Evolutionary conservation across 768 basidiomycete species (phyloP).

Genomic region (Gelatoporia subvermispora): DNA sequence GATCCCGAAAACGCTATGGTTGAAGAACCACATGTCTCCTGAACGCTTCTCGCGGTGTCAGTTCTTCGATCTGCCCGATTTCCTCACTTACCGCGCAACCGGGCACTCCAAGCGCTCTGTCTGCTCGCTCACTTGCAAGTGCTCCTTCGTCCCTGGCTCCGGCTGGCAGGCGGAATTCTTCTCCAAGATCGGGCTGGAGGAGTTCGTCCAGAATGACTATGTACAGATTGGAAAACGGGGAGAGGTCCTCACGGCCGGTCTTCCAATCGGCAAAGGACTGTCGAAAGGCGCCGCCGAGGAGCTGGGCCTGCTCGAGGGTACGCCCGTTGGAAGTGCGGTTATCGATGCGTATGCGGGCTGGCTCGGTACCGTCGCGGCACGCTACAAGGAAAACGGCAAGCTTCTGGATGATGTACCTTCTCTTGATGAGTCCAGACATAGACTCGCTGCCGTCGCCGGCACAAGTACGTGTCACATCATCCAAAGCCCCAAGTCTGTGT

Average conservation of each 20-base stretch:
- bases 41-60: slow-evolving; percentile 69
- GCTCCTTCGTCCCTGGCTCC: slow-evolving; percentile 76
- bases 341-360: slow-evolving; percentile 99
- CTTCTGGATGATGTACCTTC: slow-evolving; percentile 50
- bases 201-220: slow-evolving; percentile 66
- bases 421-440: slow-evolving; percentile 71
- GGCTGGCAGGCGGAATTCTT: slow-evolving; percentile 95
- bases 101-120: slow-evolving; percentile 64
- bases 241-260: slow-evolving; percentile 72
- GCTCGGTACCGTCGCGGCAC: slow-evolving; percentile 91
- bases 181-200: slow-evolving; percentile 71
- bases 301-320: slow-evolving; percentile 80
- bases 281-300: slow-evolving; percentile 76
- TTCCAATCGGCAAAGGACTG: slow-evolving; percentile 83
- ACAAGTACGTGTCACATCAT: slow-evolving; percentile 91
- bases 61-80: slow-evolving; percentile 93
- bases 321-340: slow-evolving; percentile 88
- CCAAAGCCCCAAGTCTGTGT: slow-evolving; percentile 75
- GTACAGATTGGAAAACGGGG: slow-evolving; percentile 67
- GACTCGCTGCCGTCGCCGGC: slow-evolving; percentile 91
- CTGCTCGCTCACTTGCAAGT: slow-evolving; percentile 96
- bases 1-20: slow-evolving; percentile 95
- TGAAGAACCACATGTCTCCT: slow-evolving; percentile 81
- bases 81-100: slow-evolving; percentile 91
- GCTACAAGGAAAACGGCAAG: slow-evolving; percentile 46